phyloP scores from a whole-genome alignment of 2,329 filamentous ascomycete genomes.

The Paracorniculantispora psalliotae region DNA sequence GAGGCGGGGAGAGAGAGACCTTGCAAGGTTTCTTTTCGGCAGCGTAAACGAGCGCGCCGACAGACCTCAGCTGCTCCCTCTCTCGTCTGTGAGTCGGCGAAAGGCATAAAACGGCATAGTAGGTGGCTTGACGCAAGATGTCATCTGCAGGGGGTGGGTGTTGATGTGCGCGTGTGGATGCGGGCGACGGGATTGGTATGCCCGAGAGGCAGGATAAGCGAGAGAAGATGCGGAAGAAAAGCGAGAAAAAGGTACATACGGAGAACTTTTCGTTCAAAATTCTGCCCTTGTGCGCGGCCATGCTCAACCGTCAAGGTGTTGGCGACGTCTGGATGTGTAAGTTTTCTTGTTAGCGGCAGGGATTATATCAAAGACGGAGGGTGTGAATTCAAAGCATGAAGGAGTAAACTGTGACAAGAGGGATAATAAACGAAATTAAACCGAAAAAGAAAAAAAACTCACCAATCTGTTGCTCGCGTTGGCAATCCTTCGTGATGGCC shows the following conservation, averaged over 20 bases:
- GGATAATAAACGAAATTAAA: no score
- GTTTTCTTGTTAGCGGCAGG: not conserved
- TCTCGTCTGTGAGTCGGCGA: no score
- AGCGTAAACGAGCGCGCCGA: no score
- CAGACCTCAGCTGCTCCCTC: no score
- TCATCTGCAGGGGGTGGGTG: no score
- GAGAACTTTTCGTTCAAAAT: conserved; percentile 75
- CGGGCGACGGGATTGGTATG: not conserved
- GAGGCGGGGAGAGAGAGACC: no score
- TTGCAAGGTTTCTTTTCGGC: no score
- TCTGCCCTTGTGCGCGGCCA: conserved; percentile 65
- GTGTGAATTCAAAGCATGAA: not conserved
- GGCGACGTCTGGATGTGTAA: conserved; percentile 40
- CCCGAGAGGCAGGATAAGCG: not conserved
- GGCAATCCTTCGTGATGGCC: conserved; percentile 65
- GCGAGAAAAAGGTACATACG: conserved; percentile 37
- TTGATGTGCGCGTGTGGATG: no score
- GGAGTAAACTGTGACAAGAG: no score
- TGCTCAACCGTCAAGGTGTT: conserved; percentile 77
- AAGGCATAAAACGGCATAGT: no score
- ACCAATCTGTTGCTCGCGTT: conserved; percentile 47
- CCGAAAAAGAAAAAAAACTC: conserved; percentile 31
- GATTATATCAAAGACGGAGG: not conserved
- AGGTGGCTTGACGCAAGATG: no score
- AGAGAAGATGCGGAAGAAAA: not conserved